Conservation (phyloP, 2,329 filamentous ascomycete genomes). For the Beauveria sp. region DNA sequence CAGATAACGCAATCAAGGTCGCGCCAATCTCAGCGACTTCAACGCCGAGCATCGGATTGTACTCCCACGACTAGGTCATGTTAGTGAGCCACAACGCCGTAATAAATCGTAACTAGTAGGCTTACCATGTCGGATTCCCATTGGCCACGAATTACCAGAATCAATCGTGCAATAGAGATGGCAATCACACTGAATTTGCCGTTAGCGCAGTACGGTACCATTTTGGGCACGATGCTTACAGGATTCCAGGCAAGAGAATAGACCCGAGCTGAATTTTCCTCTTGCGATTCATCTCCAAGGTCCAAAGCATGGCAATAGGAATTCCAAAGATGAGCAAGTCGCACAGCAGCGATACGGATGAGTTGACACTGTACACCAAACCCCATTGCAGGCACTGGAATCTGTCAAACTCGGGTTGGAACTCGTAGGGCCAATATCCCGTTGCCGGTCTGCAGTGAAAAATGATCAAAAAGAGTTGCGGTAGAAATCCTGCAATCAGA, state of each 20-base stretch:
- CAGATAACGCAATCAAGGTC: slow-evolving; percentile 42
- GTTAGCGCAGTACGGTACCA: neutral
- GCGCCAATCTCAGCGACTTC: slow-evolving; percentile 43
- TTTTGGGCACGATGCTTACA: slow-evolving; percentile 25
- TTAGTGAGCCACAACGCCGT: neutral
- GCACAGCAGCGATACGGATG: slow-evolving; percentile 39
- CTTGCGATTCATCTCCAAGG: slow-evolving; percentile 34
- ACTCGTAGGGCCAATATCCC: slow-evolving; percentile 43
- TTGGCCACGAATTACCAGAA: slow-evolving; percentile 40
- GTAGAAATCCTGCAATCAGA: slow-evolving; percentile 35
- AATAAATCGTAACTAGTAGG: too few relatives aligned
- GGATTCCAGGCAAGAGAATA: slow-evolving; percentile 41
- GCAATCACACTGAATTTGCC: slow-evolving; percentile 33
- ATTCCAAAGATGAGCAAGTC: slow-evolving; percentile 44
- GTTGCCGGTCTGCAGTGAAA: slow-evolving; percentile 46
- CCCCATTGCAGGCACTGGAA: slow-evolving; percentile 44
- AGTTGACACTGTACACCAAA: slow-evolving; percentile 43
- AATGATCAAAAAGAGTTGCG: slow-evolving; percentile 41
- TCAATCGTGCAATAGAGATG: slow-evolving; percentile 39
- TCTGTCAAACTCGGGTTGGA: slow-evolving; percentile 30
- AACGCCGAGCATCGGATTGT: slow-evolving; percentile 41
- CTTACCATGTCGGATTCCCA: slow-evolving; percentile 32
- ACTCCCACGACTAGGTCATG: slow-evolving; percentile 36
- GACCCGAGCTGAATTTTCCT: slow-evolving; percentile 39
- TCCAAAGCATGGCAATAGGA: slow-evolving; percentile 38